A percentile compares a stretch with the other conserved stretches of the same genome.
phyloP scores from a whole-genome alignment of 192 early-diverging fungal species.

The Coemansia sp. region DNA sequence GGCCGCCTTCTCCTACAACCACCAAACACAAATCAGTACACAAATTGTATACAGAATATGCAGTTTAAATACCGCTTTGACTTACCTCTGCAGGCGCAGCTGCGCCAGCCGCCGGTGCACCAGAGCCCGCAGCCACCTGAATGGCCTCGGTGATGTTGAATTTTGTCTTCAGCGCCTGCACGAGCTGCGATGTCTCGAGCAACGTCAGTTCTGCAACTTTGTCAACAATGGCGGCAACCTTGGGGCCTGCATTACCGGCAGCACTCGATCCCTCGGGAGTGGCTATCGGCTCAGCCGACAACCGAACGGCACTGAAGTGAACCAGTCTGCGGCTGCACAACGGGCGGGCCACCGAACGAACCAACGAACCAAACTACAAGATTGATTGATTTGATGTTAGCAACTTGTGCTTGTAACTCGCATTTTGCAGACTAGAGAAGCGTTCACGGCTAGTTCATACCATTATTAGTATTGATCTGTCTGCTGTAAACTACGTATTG shows the following conservation, averaged over 20 bases:
- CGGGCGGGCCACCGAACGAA: conserved; percentile 40
- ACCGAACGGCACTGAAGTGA: conserved; percentile 44
- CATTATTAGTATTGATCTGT: background rate
- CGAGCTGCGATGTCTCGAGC: conserved; percentile 89
- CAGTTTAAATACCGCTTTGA: background rate
- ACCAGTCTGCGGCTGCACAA: conserved; percentile 39
- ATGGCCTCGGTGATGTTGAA: conserved; percentile 94
- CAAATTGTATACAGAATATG: too few relatives aligned
- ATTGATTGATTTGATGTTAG: background rate
- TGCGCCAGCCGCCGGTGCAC: conserved; percentile 65
- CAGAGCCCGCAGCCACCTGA: conserved; percentile 70
- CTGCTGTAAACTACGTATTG: background rate
- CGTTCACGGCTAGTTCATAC: background rate
- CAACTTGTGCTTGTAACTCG: too few relatives aligned
- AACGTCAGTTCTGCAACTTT: conserved; percentile 88
- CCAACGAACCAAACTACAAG: conserved; percentile 40
- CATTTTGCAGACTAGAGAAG: background rate
- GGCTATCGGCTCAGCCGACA: conserved; percentile 59
- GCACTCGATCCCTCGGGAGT: conserved; percentile 61
- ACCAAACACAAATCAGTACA: background rate
- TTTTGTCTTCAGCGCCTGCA: conserved; percentile 76
- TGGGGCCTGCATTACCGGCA: conserved; percentile 54
- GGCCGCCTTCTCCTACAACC: conserved; percentile 78
- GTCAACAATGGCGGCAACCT: conserved; percentile 83
- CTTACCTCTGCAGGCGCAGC: conserved; percentile 65